Conservation (phyloP, 108 stramenopile species). For the Chaetoceros tenuissimus region DNA sequence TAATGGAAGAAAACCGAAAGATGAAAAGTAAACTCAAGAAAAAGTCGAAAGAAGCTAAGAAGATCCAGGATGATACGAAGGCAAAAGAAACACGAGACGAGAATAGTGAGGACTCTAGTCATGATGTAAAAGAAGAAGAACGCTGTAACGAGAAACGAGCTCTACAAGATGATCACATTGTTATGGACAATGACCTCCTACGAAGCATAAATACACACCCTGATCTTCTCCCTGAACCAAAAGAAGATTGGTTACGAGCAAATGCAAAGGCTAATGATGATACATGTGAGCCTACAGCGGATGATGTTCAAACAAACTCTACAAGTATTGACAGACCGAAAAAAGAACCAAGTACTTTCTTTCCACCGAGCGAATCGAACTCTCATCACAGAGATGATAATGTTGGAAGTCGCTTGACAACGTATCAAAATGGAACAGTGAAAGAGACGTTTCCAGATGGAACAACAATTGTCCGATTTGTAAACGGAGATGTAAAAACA, state of each 20-base stretch:
- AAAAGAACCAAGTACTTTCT: no score
- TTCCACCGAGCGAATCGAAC: not conserved
- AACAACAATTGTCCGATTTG: constrained; percentile 40
- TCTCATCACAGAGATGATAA: not conserved
- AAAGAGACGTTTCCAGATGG: constrained; percentile 58
- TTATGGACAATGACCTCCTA: not conserved
- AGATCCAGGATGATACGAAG: not conserved
- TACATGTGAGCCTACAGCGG: no score
- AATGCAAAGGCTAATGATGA: no score
- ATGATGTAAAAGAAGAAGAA: not conserved
- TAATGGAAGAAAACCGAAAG: no score
- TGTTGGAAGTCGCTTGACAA: constrained; percentile 6
- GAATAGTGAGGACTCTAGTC: not conserved
- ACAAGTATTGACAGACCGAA: no score
- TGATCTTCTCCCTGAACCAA: not conserved
- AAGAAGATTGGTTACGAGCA: not conserved
- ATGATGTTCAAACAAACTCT: no score
- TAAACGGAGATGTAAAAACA: constrained; percentile 75
- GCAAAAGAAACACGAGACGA: not conserved
- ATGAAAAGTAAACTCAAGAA: no score
- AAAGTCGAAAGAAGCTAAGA: not conserved
- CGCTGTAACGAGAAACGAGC: not conserved
- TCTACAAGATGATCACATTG: not conserved
- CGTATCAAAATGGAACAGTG: constrained; percentile 48
- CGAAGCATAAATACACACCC: not conserved